phyloP scores from a whole-genome alignment of 2,329 filamentous ascomycete genomes.

The Sclerotinia subarctica region DNA sequence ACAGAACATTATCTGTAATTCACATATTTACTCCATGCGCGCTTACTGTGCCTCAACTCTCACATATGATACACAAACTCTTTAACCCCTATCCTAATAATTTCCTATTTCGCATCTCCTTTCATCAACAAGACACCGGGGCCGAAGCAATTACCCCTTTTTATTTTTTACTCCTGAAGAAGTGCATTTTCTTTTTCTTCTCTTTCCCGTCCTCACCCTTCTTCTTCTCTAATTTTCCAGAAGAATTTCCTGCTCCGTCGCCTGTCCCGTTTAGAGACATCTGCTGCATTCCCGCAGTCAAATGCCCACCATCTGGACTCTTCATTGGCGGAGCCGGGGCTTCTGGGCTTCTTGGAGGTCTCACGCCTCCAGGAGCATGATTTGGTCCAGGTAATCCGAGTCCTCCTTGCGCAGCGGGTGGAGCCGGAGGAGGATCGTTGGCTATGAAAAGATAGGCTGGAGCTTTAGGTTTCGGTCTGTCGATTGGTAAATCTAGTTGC shows the following conservation, averaged over 20 bases:
- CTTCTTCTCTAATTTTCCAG: conserved; percentile 47
- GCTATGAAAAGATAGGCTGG: conserved; percentile 84
- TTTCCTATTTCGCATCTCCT: background rate
- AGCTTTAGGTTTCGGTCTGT: conserved; percentile 75
- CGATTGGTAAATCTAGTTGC: conserved; percentile 74
- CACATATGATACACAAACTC: background rate
- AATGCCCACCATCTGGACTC: background rate
- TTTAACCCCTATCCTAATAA: background rate
- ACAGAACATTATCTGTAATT: background rate
- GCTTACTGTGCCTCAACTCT: background rate
- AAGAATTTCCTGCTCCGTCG: conserved; percentile 23
- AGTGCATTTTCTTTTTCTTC: conserved; percentile 59
- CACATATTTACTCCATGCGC: background rate
- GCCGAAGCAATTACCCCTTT: background rate
- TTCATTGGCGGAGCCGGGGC: conserved; percentile 15
- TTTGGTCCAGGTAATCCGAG: conserved; percentile 9
- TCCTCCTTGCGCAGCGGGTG: conserved; percentile 30
- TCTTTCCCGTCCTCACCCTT: conserved; percentile 42
- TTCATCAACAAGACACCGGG: background rate
- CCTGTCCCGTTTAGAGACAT: conserved; percentile 16
- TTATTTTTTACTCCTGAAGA: conserved; percentile 57
- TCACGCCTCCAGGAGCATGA: background rate
- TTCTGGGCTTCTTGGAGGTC: conserved; percentile 13
- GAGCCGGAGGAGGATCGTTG: conserved; percentile 52
- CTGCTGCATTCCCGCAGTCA: conserved; percentile 11